These are phyloP conservation scores for Hypoxylon rubiginosum DNA, from an alignment of 2,329 filamentous ascomycete genomes.

Conservation along the genomic window DNA sequence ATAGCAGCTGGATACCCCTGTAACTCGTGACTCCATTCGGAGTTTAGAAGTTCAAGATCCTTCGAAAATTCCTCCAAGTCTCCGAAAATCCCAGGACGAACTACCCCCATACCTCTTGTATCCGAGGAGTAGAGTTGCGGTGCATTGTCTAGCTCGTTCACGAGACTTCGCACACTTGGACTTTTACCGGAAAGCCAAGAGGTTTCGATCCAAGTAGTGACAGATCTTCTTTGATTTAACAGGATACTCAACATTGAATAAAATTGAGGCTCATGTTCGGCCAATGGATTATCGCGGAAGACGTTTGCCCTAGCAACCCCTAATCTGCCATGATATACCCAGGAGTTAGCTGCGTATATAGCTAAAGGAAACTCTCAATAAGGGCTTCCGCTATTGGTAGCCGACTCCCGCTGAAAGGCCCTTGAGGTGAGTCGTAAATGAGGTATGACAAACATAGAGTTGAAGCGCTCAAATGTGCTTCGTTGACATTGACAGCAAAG, in stretches of 20 bases:
- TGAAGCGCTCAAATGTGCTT: no score
- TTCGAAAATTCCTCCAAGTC: background rate
- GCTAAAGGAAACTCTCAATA: no score
- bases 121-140: background rate
- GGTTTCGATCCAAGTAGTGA: background rate
- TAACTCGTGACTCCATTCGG: background rate
- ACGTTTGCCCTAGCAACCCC: no score
- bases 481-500: no score
- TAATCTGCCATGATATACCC: no score
- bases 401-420: no score
- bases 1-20: background rate
- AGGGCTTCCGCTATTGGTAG: no score
- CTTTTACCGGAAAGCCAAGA: background rate
- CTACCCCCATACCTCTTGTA: background rate
- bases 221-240: background rate
- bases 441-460: no score
- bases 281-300: no score
- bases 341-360: no score
- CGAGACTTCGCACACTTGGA: background rate
- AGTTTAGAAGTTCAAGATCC: background rate
- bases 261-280: background rate
- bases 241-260: background rate
- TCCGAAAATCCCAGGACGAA: background rate
- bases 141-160: background rate
- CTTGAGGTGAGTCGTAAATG: no score